These are phyloP conservation scores for Epichloe hybrida DNA, from an alignment of 2,329 filamentous ascomycete species.

Conservation along the genomic window DNA sequence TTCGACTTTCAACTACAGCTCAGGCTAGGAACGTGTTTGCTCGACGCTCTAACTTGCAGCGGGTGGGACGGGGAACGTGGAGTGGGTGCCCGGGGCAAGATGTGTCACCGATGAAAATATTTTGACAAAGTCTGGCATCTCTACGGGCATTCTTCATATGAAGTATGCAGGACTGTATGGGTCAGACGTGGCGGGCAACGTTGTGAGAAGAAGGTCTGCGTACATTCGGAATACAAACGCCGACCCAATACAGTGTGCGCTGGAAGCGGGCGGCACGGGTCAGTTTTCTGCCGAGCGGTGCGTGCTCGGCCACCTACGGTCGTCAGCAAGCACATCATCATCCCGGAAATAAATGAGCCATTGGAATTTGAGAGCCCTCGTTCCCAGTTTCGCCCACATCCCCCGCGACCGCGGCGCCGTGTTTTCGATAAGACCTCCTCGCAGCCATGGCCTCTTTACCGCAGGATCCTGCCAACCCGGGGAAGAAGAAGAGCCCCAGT, in stretches of 20 bases:
- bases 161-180: conserved; percentile 27
- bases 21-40: too few species aligned
- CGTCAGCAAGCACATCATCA: background rate
- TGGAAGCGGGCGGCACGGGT: background rate
- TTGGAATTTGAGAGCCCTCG: background rate
- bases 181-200: conserved; percentile 29
- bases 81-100: conserved; percentile 42
- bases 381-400: background rate
- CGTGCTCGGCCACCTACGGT: background rate
- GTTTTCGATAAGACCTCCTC: background rate
- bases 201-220: conserved; percentile 38
- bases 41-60: too few species aligned
- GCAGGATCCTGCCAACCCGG: conserved; percentile 11
- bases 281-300: background rate
- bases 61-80: conserved; percentile 18
- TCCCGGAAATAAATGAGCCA: background rate
- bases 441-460: conserved; percentile 17
- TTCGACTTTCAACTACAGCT: too few species aligned
- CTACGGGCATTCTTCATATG: conserved; percentile 23
- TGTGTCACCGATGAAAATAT: conserved; percentile 49
- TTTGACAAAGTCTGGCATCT: conserved; percentile 48
- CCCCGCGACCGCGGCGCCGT: background rate
- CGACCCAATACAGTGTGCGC: conserved; percentile 4
- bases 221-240: conserved; percentile 41
- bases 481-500: conserved; percentile 47